Base-by-base conservation (phyloP, 1,284 basidiomycete genomes). In the Fistulinella cinereoalba region DNA sequence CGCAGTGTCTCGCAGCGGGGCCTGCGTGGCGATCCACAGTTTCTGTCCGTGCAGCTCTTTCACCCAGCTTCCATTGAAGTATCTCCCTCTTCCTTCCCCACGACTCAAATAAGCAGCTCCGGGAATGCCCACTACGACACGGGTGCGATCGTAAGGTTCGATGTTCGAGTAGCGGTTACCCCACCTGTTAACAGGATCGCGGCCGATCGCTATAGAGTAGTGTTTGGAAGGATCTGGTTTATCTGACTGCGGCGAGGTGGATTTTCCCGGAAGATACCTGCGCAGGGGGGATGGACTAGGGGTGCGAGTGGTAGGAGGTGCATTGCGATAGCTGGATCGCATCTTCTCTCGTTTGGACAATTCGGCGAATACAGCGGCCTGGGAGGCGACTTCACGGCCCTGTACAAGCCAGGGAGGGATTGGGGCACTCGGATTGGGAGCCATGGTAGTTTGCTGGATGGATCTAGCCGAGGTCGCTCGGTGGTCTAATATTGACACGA, bases 51-150 rank as follows among this genome's bases (percentile, higher is more conserved):
- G 76, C 23, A 74, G 67, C 60, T 93, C 90, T 33, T 76, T 71
- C 15, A 92, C 81, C 85, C 88, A 92, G 57, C 78, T 88, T n/a
- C 85, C 90, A 56, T 93, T 92, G 24, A 93, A 61, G 63, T 93
- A 93, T 44, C 77, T 68, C 11, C 70, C 75, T 9, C 61, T 56
- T 41, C 49, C 66, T 22, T 60, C 58, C 5, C 61, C 56, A 49
- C 53, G 52, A 23, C 53, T 49, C 25, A 56, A 37, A 29, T 41
- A 62, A 32, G 49, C 55, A 34, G 46, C 42, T 29, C 39, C 50
- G 3, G 41, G 50, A 5, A 49, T 48, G 16, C 63, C 66, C 11
- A 83, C 73, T 11, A 77, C 60, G 21, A 89, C 81, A 9, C 86
- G 76, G 1, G 86, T 92, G 43, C 85, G 76, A 65, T 93, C 87